Conservation (phyloP, 345 rosid species). For the Theobroma cacao region DNA sequence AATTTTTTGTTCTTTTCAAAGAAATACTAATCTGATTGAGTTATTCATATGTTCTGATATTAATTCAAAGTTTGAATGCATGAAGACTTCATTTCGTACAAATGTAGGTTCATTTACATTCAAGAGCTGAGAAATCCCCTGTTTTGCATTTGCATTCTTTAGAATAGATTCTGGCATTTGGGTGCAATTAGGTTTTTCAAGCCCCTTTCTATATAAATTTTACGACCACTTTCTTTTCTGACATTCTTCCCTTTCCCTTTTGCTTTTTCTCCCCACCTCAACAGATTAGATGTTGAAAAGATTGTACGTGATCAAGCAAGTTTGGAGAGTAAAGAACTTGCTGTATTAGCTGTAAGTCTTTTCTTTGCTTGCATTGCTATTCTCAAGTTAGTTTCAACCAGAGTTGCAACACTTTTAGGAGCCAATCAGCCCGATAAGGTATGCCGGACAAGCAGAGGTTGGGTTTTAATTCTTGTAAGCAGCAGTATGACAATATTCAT, state of each 20-base stretch:
- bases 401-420: conserved; percentile 32
- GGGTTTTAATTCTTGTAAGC: conserved; percentile 76
- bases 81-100: neutral
- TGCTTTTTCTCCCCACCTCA: neutral
- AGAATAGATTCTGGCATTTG: neutral
- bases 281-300: conserved; percentile 67
- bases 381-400: conserved; percentile 52
- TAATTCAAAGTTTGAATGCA: neutral
- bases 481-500: conserved; percentile 77
- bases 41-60: neutral
- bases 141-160: neutral
- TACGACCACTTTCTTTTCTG: neutral
- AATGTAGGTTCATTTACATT: neutral
- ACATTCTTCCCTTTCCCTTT: neutral
- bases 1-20: neutral
- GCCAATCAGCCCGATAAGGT: conserved; percentile 32
- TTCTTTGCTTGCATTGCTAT: conserved; percentile 59
- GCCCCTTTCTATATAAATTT: neutral
- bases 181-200: neutral
- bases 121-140: neutral
- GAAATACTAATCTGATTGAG: neutral
- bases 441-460: conserved; percentile 51
- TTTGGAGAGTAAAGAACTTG: conserved; percentile 69
- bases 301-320: conserved; percentile 50
- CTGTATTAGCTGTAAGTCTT: conserved; percentile 56